Percentiles rank a stretch among this genome's conserved stretches.
Conservation (phyloP, 768 basidiomycete genomes). For the Kwoniella heveanensis region DNA sequence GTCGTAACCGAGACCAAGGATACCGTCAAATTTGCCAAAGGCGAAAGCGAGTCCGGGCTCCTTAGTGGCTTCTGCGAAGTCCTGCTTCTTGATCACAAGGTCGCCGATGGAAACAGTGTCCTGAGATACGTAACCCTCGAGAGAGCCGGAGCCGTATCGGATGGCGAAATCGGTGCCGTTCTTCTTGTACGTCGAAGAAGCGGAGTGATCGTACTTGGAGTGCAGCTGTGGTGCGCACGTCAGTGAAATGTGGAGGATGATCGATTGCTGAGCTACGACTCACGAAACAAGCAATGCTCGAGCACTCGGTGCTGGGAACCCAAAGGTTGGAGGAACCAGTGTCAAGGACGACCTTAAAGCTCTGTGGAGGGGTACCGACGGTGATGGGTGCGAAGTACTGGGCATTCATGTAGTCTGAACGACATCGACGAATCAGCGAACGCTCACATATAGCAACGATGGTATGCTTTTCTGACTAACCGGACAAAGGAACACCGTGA, state of each 20-base stretch:
- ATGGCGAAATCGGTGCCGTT: slow-evolving; percentile 90
- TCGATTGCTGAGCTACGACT: too few species aligned
- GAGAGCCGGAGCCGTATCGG: slow-evolving; percentile 91
- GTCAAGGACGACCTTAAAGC: slow-evolving; percentile 94
- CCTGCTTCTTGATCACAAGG: slow-evolving; percentile 69
- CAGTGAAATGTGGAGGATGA: too few species aligned
- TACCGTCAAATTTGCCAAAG: slow-evolving; percentile 85
- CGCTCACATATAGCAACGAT: neutral
- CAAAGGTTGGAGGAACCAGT: slow-evolving; percentile 79
- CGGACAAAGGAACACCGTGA: slow-evolving; percentile 83
- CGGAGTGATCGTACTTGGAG: slow-evolving; percentile 77
- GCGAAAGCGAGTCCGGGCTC: slow-evolving; percentile 98
- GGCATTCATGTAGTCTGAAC: slow-evolving; percentile 91
- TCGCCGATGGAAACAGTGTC: slow-evolving; percentile 82
- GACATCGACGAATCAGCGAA: neutral
- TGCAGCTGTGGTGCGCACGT: slow-evolving; percentile 63
- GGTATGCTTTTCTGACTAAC: slow-evolving; percentile 61
- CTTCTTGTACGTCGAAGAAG: slow-evolving; percentile 81
- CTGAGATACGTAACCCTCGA: slow-evolving; percentile 92
- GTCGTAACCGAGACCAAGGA: slow-evolving; percentile 89
- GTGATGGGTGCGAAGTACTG: slow-evolving; percentile 91
- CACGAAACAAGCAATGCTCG: slow-evolving; percentile 56
- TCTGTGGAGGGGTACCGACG: slow-evolving; percentile 80
- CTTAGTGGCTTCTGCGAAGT: slow-evolving; percentile 93
- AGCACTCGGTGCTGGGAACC: slow-evolving; percentile 66